Evolutionary conservation across 805 yeast species (phyloP).

Genomic region (Aciculoconidium aculeatum): DNA sequence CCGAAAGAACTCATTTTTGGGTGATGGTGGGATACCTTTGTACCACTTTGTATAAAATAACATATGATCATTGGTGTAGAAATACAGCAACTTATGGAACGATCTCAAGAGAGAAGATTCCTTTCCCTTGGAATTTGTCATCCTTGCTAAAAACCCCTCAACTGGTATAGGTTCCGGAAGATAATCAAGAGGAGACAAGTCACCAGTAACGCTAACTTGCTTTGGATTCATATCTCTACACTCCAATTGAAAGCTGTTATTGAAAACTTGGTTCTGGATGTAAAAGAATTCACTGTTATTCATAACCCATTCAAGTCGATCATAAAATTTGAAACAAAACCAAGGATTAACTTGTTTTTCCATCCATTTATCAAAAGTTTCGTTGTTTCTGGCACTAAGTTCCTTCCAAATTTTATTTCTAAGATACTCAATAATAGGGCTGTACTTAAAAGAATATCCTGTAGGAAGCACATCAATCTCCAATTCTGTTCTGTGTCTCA

Average conservation of each 20-base stretch:
- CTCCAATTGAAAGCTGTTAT: slow-evolving; percentile 49
- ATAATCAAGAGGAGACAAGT: slow-evolving; percentile 1
- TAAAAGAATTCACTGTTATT: slow-evolving; percentile 24
- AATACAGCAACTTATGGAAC: slow-evolving; percentile 53
- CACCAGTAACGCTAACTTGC: no score
- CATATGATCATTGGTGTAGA: slow-evolving; percentile 55
- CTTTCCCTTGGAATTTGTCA: slow-evolving; percentile 47
- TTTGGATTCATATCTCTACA: slow-evolving; percentile 44
- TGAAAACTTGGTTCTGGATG: slow-evolving; percentile 24
- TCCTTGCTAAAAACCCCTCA: slow-evolving; percentile 72
- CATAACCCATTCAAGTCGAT: slow-evolving; percentile 54
- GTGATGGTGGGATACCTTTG: slow-evolving; percentile 59
- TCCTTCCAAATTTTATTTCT: slow-evolving; percentile 30
- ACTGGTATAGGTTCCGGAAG: slow-evolving; percentile 72
- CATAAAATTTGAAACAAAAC: slow-evolving; percentile 62
- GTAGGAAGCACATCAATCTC: slow-evolving; percentile 8
- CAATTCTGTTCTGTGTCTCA: slow-evolving; percentile 6
- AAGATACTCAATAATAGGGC: slow-evolving; percentile 32
- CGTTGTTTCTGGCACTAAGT: slow-evolving; percentile 13
- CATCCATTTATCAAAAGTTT: slow-evolving; percentile 13
- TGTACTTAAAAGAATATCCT: slow-evolving; percentile 21
- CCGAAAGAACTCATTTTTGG: slow-evolving; percentile 19
- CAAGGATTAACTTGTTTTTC: slow-evolving; percentile 29
- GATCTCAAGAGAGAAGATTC: slow-evolving; percentile 30
- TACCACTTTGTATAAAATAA: slow-evolving; percentile 52